Percentiles rank a stretch among this genome's conserved stretches.
phyloP scores from a whole-genome alignment of 768 basidiomycete species.

The Basidioascus undulatus region DNA sequence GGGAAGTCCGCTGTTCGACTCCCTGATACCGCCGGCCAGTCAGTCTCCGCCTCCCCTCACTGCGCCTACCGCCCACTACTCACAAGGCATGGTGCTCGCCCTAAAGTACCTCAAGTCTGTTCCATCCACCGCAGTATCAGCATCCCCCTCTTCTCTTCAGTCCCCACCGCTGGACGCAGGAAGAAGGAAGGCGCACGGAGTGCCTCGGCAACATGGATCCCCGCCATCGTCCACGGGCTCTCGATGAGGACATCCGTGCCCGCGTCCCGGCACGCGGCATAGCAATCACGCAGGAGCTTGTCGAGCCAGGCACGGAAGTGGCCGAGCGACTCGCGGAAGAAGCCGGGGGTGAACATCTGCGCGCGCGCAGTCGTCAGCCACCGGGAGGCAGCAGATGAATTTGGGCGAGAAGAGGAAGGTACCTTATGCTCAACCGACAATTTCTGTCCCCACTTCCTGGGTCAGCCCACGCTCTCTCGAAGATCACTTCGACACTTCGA shows the following conservation, averaged over 20 bases:
- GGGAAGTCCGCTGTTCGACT: too few relatives aligned
- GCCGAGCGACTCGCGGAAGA: neutral
- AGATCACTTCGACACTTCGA: neutral
- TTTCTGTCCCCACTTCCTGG: neutral
- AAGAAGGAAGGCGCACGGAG: too few relatives aligned
- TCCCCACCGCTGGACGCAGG: too few relatives aligned
- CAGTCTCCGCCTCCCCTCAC: too few relatives aligned
- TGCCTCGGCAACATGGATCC: conserved; percentile 89
- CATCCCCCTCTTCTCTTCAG: too few relatives aligned
- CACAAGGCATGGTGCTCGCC: too few relatives aligned
- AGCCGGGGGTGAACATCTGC: neutral
- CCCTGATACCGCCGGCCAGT: too few relatives aligned
- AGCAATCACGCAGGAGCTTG: conserved; percentile 77
- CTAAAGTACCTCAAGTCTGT: too few relatives aligned
- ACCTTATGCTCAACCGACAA: conserved; percentile 97
- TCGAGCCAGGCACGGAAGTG: conserved; percentile 97
- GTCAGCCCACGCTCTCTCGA: neutral
- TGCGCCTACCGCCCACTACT: too few relatives aligned
- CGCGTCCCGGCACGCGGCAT: conserved; percentile 78
- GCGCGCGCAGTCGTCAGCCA: too few relatives aligned
- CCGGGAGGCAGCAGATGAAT: neutral
- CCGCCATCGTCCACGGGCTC: conserved; percentile 91
- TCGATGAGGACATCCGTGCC: conserved; percentile 80
- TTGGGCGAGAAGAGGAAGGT: neutral
- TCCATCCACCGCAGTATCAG: too few relatives aligned